A percentile compares a stretch with the other conserved stretches of the same genome.
Conservation (phyloP, 2,329 filamentous ascomycete genomes). For the Neofusicoccum ribis region DNA sequence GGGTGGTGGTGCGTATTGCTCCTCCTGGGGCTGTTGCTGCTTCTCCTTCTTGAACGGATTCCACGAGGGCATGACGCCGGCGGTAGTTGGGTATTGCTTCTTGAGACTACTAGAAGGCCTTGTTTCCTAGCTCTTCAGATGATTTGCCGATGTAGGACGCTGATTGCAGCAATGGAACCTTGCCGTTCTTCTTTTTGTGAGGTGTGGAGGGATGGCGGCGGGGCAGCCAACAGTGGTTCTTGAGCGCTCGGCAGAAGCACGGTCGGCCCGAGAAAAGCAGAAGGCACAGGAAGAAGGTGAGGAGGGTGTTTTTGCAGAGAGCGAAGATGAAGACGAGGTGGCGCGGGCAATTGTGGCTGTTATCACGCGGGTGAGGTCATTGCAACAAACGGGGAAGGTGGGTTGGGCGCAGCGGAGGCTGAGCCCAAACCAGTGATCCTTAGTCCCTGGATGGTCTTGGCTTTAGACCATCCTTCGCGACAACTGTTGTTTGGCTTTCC, state of each 20-base stretch:
- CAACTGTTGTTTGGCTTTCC: background rate
- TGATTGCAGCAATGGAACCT: too few species aligned
- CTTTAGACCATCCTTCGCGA: too few species aligned
- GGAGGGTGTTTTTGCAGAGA: background rate
- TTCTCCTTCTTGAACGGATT: conserved; percentile 14
- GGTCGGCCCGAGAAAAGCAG: background rate
- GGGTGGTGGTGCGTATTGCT: conserved; percentile 24
- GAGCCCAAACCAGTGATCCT: background rate
- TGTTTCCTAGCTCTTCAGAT: background rate
- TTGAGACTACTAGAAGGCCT: background rate
- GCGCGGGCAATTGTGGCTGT: background rate
- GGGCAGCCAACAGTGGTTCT: too few species aligned
- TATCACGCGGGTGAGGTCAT: background rate
- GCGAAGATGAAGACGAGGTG: background rate
- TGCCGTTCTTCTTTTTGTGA: too few species aligned
- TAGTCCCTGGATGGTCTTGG: too few species aligned
- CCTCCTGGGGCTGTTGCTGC: background rate
- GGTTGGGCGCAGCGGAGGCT: background rate
- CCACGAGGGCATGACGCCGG: background rate
- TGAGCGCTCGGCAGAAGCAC: background rate
- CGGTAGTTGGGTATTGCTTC: too few species aligned
- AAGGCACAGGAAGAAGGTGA: background rate
- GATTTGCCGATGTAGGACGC: background rate
- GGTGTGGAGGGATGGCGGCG: too few species aligned
- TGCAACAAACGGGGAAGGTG: background rate